Percentiles rank a stretch among this genome's conserved stretches.
phyloP scores from a whole-genome alignment of 2,329 filamentous ascomycete genomes.

The Aspergillus flavus region DNA sequence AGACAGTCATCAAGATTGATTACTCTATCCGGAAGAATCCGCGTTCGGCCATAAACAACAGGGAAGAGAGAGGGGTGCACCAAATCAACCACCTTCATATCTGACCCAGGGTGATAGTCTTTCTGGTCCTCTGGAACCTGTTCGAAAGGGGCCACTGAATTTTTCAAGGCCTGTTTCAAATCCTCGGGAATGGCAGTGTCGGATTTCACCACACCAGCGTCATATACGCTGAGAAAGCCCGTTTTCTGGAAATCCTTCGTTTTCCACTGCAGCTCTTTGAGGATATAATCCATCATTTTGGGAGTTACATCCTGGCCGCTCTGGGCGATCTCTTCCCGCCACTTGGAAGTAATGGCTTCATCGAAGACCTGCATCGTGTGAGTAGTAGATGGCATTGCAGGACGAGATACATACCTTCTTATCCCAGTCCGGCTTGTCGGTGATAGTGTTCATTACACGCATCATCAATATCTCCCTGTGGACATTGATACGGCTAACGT shows the following conservation, averaged over 20 bases:
- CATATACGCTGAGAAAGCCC: constrained; percentile 48
- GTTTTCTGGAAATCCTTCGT: constrained; percentile 43
- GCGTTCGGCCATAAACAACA: constrained; percentile 33
- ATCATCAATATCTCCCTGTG: constrained; percentile 46
- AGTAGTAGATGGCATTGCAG: constrained; percentile 32
- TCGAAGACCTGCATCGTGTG: constrained; percentile 31
- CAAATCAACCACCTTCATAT: constrained; percentile 62
- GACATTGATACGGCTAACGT: constrained; percentile 14
- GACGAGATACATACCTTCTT: constrained; percentile 43
- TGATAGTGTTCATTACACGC: constrained; percentile 44
- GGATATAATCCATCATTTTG: constrained; percentile 42
- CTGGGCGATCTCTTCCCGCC: constrained; percentile 33
- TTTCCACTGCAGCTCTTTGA: constrained; percentile 55
- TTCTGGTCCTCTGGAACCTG: constrained; percentile 47
- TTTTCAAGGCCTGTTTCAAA: constrained; percentile 47
- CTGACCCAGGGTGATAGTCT: constrained; percentile 66
- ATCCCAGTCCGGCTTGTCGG: constrained; percentile 48
- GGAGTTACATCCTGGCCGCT: constrained; percentile 30
- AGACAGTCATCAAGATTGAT: constrained; percentile 31
- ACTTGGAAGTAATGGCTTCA: constrained; percentile 36
- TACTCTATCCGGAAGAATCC: constrained; percentile 23
- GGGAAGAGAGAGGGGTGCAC: constrained; percentile 62
- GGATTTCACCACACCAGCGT: constrained; percentile 56
- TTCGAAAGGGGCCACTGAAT: constrained; percentile 55
- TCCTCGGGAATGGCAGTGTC: constrained; percentile 50